Percentiles rank a stretch among this genome's conserved stretches.
Evolutionary conservation across 768 basidiomycete genomes (phyloP).

Genomic region (Auriscalpium vulgare): DNA sequence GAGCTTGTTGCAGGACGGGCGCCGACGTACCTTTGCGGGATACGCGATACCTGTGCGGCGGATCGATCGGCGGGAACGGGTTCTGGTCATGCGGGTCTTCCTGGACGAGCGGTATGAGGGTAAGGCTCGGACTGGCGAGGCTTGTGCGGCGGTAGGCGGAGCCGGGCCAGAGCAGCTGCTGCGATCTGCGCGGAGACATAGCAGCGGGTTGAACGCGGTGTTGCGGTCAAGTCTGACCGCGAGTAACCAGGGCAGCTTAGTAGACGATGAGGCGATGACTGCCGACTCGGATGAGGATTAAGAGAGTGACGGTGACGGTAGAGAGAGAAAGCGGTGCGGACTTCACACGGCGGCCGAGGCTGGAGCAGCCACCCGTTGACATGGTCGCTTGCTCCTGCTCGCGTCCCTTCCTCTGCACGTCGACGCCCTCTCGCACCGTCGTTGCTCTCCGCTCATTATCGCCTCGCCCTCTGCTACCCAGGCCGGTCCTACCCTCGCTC

Average conservation of each 20-base stretch:
- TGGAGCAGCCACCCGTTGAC: too few relatives aligned
- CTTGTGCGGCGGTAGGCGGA: background rate
- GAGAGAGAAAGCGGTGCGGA: too few relatives aligned
- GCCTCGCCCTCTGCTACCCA: background rate
- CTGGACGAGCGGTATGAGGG: background rate
- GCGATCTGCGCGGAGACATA: background rate
- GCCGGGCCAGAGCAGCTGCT: background rate
- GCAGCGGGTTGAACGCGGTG: background rate
- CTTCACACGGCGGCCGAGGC: too few relatives aligned
- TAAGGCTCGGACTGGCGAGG: background rate
- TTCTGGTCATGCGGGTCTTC: background rate
- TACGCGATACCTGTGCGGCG: background rate
- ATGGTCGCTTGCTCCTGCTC: too few relatives aligned
- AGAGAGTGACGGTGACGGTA: too few relatives aligned
- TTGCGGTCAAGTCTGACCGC: too few relatives aligned
- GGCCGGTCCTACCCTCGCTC: slow-evolving; percentile 13
- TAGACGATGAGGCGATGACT: too few relatives aligned
- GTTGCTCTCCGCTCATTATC: background rate
- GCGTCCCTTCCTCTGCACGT: too few relatives aligned
- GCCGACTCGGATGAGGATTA: too few relatives aligned
- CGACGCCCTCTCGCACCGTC: too few relatives aligned
- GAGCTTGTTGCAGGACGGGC: background rate
- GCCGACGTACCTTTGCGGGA: slow-evolving; percentile 1
- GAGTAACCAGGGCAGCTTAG: too few relatives aligned
- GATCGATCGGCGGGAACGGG: background rate